Conservation (phyloP, 2,329 filamentous ascomycete species). For the Pseudocercospora eumusae region DNA sequence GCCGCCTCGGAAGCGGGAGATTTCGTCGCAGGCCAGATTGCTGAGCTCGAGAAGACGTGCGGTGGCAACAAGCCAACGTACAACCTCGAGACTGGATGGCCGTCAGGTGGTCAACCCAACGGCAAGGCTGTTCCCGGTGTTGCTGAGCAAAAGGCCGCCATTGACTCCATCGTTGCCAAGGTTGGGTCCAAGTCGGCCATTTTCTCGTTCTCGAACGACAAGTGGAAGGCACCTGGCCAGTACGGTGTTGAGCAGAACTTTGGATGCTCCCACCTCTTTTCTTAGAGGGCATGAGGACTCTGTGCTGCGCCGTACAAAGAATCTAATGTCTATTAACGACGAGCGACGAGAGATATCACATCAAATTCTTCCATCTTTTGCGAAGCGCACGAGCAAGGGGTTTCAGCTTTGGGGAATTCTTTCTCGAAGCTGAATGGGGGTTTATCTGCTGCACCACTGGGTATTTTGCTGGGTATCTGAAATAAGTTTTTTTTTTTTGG, state of each 20-base stretch:
- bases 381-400: background rate
- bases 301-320: background rate
- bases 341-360: background rate
- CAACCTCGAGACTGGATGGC: constrained; percentile 93
- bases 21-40: constrained; percentile 74
- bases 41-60: constrained; percentile 71
- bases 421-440: background rate
- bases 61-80: constrained; percentile 65
- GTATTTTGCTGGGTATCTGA: background rate
- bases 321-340: background rate
- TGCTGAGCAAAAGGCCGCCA: constrained; percentile 68
- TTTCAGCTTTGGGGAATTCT: background rate
- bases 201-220: constrained; percentile 78
- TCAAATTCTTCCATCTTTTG: background rate
- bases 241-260: constrained; percentile 79
- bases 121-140: constrained; percentile 69
- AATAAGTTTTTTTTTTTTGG: too few species aligned
- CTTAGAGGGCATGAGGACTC: background rate
- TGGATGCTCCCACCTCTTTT: constrained; percentile 60
- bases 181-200: constrained; percentile 72
- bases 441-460: background rate
- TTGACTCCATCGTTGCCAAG: constrained; percentile 67
- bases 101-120: constrained; percentile 68
- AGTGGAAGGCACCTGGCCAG: constrained; percentile 73
- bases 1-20: constrained; percentile 66